Evolutionary conservation across 2,329 filamentous ascomycete genomes (phyloP).

Genomic region (Pyricularia grisea): DNA sequence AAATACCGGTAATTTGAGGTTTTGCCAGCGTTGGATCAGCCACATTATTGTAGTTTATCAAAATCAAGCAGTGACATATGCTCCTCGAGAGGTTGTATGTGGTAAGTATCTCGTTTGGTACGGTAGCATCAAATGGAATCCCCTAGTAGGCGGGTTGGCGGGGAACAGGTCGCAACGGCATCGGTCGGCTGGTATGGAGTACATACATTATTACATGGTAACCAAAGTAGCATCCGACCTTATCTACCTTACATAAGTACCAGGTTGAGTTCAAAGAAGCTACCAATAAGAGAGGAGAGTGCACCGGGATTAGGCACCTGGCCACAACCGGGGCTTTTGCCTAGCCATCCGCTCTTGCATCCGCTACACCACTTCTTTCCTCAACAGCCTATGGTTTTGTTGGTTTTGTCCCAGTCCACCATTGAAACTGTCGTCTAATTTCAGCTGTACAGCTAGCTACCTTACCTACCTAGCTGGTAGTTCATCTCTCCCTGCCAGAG

Average conservation of each 20-base stretch:
- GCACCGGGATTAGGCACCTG: not conserved
- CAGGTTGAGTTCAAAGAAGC: not conserved
- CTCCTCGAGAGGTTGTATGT: not conserved
- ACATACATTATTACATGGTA: not conserved
- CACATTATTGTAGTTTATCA: not conserved
- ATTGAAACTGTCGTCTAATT: not conserved
- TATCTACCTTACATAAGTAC: not conserved
- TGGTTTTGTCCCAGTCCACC: not conserved
- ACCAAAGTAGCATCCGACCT: not conserved
- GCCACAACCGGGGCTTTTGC: not conserved
- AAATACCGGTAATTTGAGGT: not conserved
- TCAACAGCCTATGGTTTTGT: not conserved
- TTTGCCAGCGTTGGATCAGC: not conserved
- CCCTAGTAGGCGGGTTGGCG: not conserved
- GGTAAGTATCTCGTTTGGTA: not conserved
- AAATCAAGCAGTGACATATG: not conserved
- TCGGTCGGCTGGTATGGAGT: not conserved
- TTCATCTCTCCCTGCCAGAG: not conserved
- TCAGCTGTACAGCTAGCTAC: too few species aligned
- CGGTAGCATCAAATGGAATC: not conserved
- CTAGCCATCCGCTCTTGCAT: not conserved
- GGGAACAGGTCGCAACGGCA: not conserved
- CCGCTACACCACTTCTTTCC: not conserved
- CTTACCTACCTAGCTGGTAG: too few species aligned
- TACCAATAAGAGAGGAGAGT: not conserved